These are phyloP conservation scores for Penicillium paneum DNA, from an alignment of 2,329 filamentous ascomycete genomes.

Conservation along the genomic window DNA sequence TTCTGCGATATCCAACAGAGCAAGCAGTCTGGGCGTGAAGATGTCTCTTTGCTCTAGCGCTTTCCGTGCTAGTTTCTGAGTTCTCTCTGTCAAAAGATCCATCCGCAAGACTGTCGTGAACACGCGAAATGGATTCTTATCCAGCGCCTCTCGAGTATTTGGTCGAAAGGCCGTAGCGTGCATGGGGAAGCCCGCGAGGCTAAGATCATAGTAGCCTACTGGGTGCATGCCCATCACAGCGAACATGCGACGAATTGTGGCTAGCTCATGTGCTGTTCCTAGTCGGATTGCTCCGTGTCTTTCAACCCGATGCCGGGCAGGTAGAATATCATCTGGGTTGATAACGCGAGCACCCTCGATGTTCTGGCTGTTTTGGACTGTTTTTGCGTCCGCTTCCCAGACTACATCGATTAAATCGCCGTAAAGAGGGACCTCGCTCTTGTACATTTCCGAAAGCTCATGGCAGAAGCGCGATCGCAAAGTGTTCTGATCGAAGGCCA, in stretches of 20 bases:
- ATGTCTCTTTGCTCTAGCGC: constrained; percentile 42
- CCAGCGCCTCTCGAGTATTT: constrained; percentile 31
- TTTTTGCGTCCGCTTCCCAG: not conserved
- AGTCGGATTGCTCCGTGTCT: not conserved
- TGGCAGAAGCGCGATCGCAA: not conserved
- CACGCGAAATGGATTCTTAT: constrained; percentile 47
- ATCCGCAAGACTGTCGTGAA: constrained; percentile 44
- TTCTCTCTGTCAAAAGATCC: constrained; percentile 40
- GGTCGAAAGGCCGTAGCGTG: constrained; percentile 43
- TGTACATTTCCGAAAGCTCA: not conserved
- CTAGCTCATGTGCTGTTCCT: not conserved
- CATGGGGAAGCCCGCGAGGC: not conserved
- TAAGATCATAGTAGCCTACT: not conserved
- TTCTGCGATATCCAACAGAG: constrained; percentile 39
- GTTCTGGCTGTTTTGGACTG: constrained; percentile 8
- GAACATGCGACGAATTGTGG: not conserved
- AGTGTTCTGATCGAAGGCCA: not conserved
- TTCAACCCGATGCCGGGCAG: not conserved
- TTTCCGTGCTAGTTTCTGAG: constrained; percentile 32
- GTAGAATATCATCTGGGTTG: constrained; percentile 24
- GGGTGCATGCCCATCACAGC: not conserved
- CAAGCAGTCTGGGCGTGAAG: constrained; percentile 41
- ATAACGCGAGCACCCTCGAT: not conserved
- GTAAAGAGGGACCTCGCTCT: not conserved
- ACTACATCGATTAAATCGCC: not conserved